Evolutionary conservation across 495 filamentous ascomycete genomes (phyloP).

Genomic region (Neurospora sp.): DNA sequence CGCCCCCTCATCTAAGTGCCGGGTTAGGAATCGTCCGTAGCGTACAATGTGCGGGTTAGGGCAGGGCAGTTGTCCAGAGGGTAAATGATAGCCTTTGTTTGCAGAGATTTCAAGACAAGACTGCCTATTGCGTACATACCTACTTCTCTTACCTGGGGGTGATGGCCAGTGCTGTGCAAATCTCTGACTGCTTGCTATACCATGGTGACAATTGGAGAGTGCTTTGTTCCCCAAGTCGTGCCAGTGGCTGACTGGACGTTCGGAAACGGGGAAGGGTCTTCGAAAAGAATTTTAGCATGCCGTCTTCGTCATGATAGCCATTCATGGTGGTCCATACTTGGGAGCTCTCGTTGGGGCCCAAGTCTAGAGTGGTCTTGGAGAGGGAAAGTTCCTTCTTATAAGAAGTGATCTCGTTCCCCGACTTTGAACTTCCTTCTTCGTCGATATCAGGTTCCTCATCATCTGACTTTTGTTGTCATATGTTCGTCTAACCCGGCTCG

Average conservation of each 20-base stretch:
- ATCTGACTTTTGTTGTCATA: not conserved
- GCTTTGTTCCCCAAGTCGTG: not conserved
- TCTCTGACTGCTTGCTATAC: not conserved
- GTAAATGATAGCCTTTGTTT: not conserved
- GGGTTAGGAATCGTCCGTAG: not conserved
- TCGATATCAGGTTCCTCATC: not conserved
- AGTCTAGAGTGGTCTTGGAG: not conserved
- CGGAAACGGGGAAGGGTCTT: not conserved
- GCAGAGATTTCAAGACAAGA: not conserved
- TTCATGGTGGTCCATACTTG: not conserved
- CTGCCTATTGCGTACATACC: not conserved
- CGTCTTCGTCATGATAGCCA: not conserved
- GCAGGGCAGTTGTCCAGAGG: not conserved
- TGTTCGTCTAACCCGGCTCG: not conserved
- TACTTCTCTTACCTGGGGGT: not conserved
- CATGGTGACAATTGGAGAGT: not conserved
- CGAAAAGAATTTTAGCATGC: not conserved
- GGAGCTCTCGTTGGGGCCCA: not conserved
- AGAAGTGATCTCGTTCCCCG: not conserved
- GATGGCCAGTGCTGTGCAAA: not conserved
- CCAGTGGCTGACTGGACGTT: not conserved
- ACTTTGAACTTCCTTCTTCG: not conserved
- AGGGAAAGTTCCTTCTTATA: not conserved
- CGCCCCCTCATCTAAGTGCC: not conserved
- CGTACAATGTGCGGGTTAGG: not conserved